Conservation (phyloP, 2,329 filamentous ascomycete genomes). For the Colletotrichum tropicale region DNA sequence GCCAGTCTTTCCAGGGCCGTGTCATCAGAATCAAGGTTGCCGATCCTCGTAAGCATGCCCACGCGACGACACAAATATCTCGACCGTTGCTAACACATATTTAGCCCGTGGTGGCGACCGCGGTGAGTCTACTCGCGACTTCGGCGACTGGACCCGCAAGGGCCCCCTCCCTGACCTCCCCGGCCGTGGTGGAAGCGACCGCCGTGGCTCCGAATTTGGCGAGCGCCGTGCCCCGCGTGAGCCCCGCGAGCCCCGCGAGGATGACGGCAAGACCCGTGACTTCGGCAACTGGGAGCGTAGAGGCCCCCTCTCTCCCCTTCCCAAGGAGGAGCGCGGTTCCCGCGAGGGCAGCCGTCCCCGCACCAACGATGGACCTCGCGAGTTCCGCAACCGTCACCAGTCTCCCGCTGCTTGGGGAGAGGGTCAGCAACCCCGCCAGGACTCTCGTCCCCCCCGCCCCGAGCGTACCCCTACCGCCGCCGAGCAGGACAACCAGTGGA, state of each 20-base stretch:
- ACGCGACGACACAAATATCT: not conserved
- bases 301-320: conserved; percentile 81
- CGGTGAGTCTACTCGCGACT: conserved; percentile 74
- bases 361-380: conserved; percentile 62
- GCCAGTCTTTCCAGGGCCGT: conserved; percentile 83
- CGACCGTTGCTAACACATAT: conserved; percentile 37
- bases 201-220: conserved; percentile 53
- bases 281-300: conserved; percentile 94
- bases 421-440: conserved; percentile 62
- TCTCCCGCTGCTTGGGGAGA: conserved; percentile 82
- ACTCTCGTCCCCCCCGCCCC: conserved; percentile 67
- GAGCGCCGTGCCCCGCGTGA: conserved; percentile 49
- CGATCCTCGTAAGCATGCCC: conserved; percentile 84
- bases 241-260: conserved; percentile 64
- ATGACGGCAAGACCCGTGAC: conserved; percentile 80
- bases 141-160: conserved; percentile 91
- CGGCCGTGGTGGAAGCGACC: conserved; percentile 48
- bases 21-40: conserved; percentile 94
- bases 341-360: conserved; percentile 61
- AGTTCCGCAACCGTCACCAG: conserved; percentile 65
- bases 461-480: conserved; percentile 84
- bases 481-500: conserved; percentile 94
- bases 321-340: conserved; percentile 54
- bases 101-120: conserved; percentile 82
- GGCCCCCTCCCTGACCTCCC: conserved; percentile 83